Evolutionary conservation across 2,329 filamentous ascomycete genomes (phyloP), one percentile per base, ranked within the genome.

Genomic region (Sporothrix schenckii): DNA sequence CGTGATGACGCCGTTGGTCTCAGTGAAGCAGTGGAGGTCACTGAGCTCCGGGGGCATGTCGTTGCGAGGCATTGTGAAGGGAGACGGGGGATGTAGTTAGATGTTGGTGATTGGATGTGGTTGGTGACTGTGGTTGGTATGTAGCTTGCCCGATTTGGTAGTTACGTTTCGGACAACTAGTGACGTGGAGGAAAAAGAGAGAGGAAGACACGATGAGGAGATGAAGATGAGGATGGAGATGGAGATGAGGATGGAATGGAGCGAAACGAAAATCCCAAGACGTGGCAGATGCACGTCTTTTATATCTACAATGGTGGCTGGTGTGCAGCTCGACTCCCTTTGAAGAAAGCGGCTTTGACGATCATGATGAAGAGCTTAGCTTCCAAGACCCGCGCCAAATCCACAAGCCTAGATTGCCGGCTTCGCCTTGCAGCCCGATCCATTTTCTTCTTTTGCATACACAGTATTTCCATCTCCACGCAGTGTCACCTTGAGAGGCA

Each of bases 1-100:
- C 0, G 86, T 88, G 73, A 89, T 85, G 69, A 89, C 82, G 50
- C 87, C 87, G 63, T 86, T 83, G 9, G 87, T 89, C 75, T 89
- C 87, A 24, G 73, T 73, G 73, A 74, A 73, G 80, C 86, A 88
- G 77, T 86, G 83, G 9, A 86, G 78, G 73, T 86, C 84, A 5
- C 71, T 72, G 70, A 78, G 72, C 19, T 74, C 69, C 4, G 75
- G 73, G 9, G 76, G 75, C 58, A 77, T 73, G 0, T 63, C 56
- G 30, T 7, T n/a, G 47, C 68, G 54, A n/a, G 65, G 50, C 69
- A 71, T 66, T 11, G 19, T 68, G 27, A 14, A 54, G n/a, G 39
- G 11, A 4, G 61, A 4, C 27, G 27, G 16, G 13, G 47, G 19
- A 16, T 14, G 39, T 13, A 6, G n/a, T 16, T 44, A 19, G 9